phyloP scores from a whole-genome alignment of 768 basidiomycete genomes.

The Naematelia encephala region DNA sequence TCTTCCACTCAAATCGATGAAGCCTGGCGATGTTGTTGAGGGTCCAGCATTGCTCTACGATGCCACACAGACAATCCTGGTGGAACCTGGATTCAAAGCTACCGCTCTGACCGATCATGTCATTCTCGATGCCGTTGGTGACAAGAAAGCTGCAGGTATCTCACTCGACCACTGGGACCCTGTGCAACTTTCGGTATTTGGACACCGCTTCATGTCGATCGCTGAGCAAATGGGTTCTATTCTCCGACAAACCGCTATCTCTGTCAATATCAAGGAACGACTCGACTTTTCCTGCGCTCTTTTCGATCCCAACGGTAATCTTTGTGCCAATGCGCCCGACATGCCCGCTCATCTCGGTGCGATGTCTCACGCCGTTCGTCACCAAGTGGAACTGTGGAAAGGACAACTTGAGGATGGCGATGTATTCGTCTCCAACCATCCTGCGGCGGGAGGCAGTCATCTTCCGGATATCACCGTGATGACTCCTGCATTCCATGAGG shows the following conservation, averaged over 20 bases:
- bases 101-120: not conserved
- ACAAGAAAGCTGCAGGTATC: not conserved
- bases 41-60: constrained; percentile 94
- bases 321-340: constrained; percentile 45
- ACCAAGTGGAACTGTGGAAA: constrained; percentile 20
- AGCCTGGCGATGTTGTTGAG: constrained; percentile 65
- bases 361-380: constrained; percentile 33
- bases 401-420: constrained; percentile 27
- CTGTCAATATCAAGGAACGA: constrained; percentile 93
- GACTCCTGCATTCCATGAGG: constrained; percentile 31
- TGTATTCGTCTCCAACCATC: constrained; percentile 33
- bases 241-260: constrained; percentile 83
- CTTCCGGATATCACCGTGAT: constrained; percentile 34
- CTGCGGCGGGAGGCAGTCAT: constrained; percentile 23
- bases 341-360: constrained; percentile 35
- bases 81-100: not conserved
- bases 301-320: constrained; percentile 63
- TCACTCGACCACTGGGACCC: not conserved
- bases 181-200: constrained; percentile 3
- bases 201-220: constrained; percentile 22
- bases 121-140: not conserved
- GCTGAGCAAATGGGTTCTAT: constrained; percentile 90
- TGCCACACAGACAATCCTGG: constrained; percentile 81
- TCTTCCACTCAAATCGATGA: constrained; percentile 49
- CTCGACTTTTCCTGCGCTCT: constrained; percentile 92